Base-by-base conservation (phyloP, 2,329 filamentous ascomycete species). In the Aspergillus floridensis region DNA sequence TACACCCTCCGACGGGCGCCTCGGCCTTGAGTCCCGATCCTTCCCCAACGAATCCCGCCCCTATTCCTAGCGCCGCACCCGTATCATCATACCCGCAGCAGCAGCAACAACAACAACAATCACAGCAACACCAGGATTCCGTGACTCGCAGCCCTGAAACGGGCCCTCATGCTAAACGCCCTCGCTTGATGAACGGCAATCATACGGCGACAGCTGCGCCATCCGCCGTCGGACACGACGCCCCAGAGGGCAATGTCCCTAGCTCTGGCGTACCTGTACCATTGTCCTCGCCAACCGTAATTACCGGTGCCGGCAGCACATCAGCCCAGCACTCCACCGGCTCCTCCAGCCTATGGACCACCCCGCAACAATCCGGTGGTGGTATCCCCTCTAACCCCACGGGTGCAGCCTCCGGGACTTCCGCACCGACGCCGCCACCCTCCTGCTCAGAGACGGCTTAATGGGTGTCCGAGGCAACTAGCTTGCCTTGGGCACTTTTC, bases 101-200 rank as follows among this genome's bases (percentile, higher is more conserved):
- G 24, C 60, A 72, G 4, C 49, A 58, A 19, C 35, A 35, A 35
- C 69, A 73, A 44, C 69, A 72, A 24, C 60, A 68, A 19, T 73
- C 72, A 21, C 71, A 72, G 24, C 72, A 72, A 50, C 66, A 67
- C 5, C 66, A 68, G 31, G 63, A 66, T 21, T 70, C 74, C 53
- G 52, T 60, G 38, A 68, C 62, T 26, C 67, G 58, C 19, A 66
- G 59, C 52, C 64, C 61, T 24, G 60, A 64, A 11, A 47, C 59
- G 14, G 66, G 58, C 1, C 68, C 67, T 10, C 72, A 70, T 16
- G 65, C 66, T 12, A 76, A 76, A 59, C 72, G 74, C 16, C 72
- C 69, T 16, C 72, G 74, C 5, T 63, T 76, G 29, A 76, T 75
- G 70, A 76, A 76, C 47, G 65, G 65, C 1, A 60, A 66, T n/a